Conservation (phyloP, 257 asterid genomes). For the Salvia splendens region DNA sequence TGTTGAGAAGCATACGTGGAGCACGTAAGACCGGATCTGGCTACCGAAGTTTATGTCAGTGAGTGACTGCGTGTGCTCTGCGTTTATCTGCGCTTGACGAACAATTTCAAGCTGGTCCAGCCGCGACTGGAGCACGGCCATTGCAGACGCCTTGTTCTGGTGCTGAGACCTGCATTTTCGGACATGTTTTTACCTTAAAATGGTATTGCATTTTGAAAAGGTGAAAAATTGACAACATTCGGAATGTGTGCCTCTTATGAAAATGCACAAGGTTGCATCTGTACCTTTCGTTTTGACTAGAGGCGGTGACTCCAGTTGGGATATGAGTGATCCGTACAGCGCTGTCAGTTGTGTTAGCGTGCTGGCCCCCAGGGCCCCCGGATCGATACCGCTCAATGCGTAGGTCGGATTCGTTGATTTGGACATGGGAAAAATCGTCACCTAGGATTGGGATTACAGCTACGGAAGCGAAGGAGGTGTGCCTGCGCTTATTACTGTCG, state of each 20-base stretch:
- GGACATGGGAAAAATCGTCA: slow-evolving; percentile 62
- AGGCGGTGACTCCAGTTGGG: slow-evolving; percentile 86
- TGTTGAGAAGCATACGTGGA: slow-evolving; percentile 60
- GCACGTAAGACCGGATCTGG: slow-evolving; percentile 90
- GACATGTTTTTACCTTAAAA: not conserved
- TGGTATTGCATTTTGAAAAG: no score
- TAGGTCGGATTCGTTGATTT: slow-evolving; percentile 88
- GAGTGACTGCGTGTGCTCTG: slow-evolving; percentile 86
- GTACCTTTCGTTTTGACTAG: slow-evolving; percentile 93
- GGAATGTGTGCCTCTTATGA: not conserved
- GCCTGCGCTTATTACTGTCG: slow-evolving; percentile 87
- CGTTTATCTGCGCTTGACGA: slow-evolving; percentile 74
- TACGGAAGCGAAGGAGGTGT: slow-evolving; percentile 93
- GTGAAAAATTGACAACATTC: no score
- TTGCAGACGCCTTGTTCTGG: slow-evolving; percentile 89
- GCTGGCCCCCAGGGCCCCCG: slow-evolving; percentile 65
- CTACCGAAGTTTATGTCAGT: slow-evolving; percentile 90
- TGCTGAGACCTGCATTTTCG: slow-evolving; percentile 74
- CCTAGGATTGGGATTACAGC: slow-evolving; percentile 94
- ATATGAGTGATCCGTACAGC: slow-evolving; percentile 94
- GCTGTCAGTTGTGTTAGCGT: slow-evolving; percentile 85
- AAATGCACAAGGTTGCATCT: not conserved
- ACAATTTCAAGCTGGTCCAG: slow-evolving; percentile 88
- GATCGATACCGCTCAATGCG: slow-evolving; percentile 74
- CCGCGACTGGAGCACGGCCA: slow-evolving; percentile 96